phyloP scores from a whole-genome alignment of 192 early-diverging fungal genomes.

The Piromyces finnis region DNA sequence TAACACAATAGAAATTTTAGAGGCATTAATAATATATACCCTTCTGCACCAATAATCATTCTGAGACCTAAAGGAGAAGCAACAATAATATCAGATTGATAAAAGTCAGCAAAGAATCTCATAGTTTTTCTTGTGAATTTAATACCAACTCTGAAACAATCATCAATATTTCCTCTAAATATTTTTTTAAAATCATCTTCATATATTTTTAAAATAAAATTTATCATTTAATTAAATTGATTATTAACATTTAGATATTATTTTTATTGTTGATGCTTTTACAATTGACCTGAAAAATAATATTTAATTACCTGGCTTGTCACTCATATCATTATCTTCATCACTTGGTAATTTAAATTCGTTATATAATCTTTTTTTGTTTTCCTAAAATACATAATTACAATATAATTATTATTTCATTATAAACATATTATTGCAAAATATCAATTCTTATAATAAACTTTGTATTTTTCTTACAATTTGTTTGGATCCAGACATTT shows the following conservation, averaged over 20 bases:
- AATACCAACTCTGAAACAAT: conserved; percentile 82
- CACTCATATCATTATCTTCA: conserved; percentile 37
- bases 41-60: conserved; percentile 65
- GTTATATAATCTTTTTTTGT: conserved; percentile 65
- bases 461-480: conserved; percentile 26
- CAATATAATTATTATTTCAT: no score
- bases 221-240: neutral
- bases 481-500: conserved; percentile 61
- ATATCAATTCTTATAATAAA: no score
- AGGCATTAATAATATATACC: no score
- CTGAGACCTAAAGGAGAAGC: conserved; percentile 82
- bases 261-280: no score
- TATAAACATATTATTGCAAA: no score
- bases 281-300: no score
- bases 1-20: no score
- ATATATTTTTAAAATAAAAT: neutral
- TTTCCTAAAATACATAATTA: no score
- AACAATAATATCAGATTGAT: conserved; percentile 75
- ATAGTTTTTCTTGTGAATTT: conserved; percentile 72
- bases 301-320: conserved; percentile 37
- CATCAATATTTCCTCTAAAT: conserved; percentile 91
- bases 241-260: no score
- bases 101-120: conserved; percentile 78
- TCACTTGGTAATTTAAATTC: conserved; percentile 47
- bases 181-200: conserved; percentile 55